A percentile compares a stretch with the other conserved stretches of the same genome.
phyloP scores from a whole-genome alignment of 805 yeast species.

The Schwanniomyces vanrijiae region DNA sequence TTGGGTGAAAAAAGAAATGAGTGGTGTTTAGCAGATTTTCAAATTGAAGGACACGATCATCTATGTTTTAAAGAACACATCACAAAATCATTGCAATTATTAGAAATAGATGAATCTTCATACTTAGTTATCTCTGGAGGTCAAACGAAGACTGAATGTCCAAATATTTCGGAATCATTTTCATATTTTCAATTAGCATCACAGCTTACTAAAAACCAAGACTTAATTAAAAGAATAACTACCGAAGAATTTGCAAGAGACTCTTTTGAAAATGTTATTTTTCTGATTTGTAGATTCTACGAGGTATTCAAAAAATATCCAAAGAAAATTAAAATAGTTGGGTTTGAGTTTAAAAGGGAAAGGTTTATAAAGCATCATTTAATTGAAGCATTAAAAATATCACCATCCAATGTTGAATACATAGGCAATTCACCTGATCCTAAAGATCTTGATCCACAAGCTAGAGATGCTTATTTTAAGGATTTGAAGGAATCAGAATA shows the following conservation, averaged over 20 bases:
- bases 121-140: conserved; percentile 64
- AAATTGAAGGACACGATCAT: conserved; percentile 68
- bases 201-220: conserved; percentile 17
- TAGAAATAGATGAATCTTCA: conserved; percentile 27
- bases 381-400: conserved; percentile 44
- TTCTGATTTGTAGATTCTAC: conserved; percentile 54
- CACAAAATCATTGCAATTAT: conserved; percentile 36
- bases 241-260: conserved; percentile 77
- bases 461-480: conserved; percentile 40
- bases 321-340: conserved; percentile 52
- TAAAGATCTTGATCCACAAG: conserved; percentile 15
- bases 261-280: conserved; percentile 74
- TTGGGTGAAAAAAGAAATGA: conserved; percentile 50
- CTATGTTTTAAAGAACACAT: conserved; percentile 65
- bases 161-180: conserved; percentile 58
- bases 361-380: conserved; percentile 61
- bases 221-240: conserved; percentile 27
- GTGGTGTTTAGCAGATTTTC: conserved; percentile 72
- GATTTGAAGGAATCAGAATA: conserved; percentile 51
- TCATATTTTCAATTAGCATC: conserved; percentile 53
- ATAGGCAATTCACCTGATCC: conserved; percentile 61
- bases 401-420: conserved; percentile 40
- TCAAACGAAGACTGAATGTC: conserved; percentile 58
- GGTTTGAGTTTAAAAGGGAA: conserved; percentile 69
- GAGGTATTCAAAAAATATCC: conserved; percentile 54